Evolutionary conservation across 768 basidiomycete species (phyloP), one percentile per base, ranked within the genome.

Genomic region (Cystobasidium tubakii): DNA sequence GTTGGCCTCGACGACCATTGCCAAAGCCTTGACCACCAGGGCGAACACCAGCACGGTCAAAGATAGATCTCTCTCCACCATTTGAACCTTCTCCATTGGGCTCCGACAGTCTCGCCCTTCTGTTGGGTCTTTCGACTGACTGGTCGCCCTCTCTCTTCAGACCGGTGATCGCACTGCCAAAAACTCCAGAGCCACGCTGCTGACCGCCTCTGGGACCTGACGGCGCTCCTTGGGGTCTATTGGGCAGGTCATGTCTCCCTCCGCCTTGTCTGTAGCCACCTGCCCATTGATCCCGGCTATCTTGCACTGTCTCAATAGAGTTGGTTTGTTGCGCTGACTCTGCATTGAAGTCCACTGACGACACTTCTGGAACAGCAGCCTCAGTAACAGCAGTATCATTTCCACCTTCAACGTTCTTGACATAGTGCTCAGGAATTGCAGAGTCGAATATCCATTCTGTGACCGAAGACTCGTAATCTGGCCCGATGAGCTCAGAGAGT

Each of bases 391-490:
- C 44, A 54, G 17, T 31, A 29, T 29, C 36, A 71, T 23, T 33
- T 29, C 69, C 53, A 44, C 69, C 60, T 29, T n/a, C 62, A 13
- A 29, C 21, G 33, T 62, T 70, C 13, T 21, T 29, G 29, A 34
- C 6, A 34, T 67, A 67, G 66, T 62, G 63, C 17, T 75, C 73
- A 17, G 53, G 42, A n/a, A 57, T 57, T 1, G 66, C 74, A 33
- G 53, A 89, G 39, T 82, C 82, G 79, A 95, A 96, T 25, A 96
- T 82, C 92, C 92, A 95, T 72, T 89, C 87, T 36, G 91, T 92
- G 82, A 96, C 95, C 73, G 84, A 87, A 55, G 86, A 82, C 79
- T 94, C 92, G 81, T 88, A 91, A 75, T 92, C 90, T 12, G 86
- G 78, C n/a, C 91, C 91, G 83, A 93, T 91, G 75, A 87, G 83